Evolutionary conservation across 306 rosid species (phyloP).

Genomic region (Begonia masoniana): DNA sequence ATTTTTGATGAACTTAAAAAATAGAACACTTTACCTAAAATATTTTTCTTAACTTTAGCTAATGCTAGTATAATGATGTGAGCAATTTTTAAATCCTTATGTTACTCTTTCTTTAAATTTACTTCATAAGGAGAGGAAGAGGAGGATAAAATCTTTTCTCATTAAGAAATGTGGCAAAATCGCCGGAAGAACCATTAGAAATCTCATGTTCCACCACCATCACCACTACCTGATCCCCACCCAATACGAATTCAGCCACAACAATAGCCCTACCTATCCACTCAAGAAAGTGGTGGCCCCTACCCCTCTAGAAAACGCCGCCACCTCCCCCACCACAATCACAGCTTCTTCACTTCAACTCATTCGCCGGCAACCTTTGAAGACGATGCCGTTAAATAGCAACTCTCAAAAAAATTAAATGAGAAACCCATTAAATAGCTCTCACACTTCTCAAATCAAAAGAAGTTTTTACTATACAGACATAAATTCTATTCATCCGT

Average conservation of each 20-base stretch:
- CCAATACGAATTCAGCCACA: constrained; percentile 15
- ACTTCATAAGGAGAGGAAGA: no score
- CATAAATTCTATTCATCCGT: neutral
- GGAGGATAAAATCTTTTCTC: no score
- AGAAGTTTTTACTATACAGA: neutral
- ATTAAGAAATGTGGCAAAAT: constrained; percentile 7
- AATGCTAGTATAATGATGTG: no score
- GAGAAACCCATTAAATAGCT: constrained; percentile 5
- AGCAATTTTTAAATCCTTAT: no score
- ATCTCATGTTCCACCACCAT: constrained; percentile 12
- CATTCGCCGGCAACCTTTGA: constrained; percentile 4
- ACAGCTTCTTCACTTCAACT: constrained; percentile 3
- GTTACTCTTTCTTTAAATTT: no score
- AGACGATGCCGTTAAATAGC: constrained; percentile 8
- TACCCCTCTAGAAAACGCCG: neutral
- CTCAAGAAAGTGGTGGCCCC: no score
- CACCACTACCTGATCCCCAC: neutral
- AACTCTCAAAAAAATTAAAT: constrained; percentile 8
- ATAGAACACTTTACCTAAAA: no score
- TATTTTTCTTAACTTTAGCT: no score
- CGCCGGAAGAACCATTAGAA: constrained; percentile 3
- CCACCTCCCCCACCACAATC: neutral
- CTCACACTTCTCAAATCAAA: constrained; percentile 4
- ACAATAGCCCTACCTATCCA: constrained; percentile 12
- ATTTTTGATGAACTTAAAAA: no score